Evolutionary conservation across 2,329 filamentous ascomycete genomes (phyloP), one percentile per base, ranked within the genome.

Genomic region (Penicillium italicum): DNA sequence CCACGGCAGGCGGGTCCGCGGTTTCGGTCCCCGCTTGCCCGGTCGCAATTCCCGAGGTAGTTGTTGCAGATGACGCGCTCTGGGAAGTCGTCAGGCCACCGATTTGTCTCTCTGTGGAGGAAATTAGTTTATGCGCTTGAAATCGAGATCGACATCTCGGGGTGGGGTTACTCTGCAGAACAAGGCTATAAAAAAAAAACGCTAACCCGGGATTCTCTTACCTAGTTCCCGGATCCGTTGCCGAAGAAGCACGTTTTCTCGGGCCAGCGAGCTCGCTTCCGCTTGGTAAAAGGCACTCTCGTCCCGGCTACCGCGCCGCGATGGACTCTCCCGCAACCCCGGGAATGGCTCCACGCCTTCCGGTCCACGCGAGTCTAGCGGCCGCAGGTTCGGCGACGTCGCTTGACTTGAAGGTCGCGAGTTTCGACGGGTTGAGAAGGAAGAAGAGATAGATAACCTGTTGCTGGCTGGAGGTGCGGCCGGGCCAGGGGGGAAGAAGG

Each of bases 211-310:
- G 18, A 18, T 45, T 45, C 18, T 45, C 67, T 58, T 66, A 77
- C 75, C 76, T 57, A 80, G 63, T 56, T 80, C 78, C 34, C 76
- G 72, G 48, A 80, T 78, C 12, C 78, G 69, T 58, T 74, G 69
- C 22, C 74, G 72, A 36, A 80, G 66, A 69, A 80, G 77, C 56
- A 77, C 75, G 50, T 80, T 80, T 56, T 80, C 78, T 38, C 78
- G 69, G 10, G 70, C 72, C 30, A 80, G 62, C 60, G 72, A 78
- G 28, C 74, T 70, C 9, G 76, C 76, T 58, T 80, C 77, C 20
- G 77, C 75, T 60, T 80, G 77, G 57, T 77, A 79, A 58, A 72
- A 79, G 16, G 76, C 71, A 49, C 67, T 70, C 52, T 80, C 78
- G 54, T 80, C 77, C 44, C 76, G 69, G 59, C 76, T 77, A 33